Percentiles rank a stretch among this genome's conserved stretches.
phyloP scores from a whole-genome alignment of 73 alveolate genomes.

The Paramecium sexaurelia region DNA sequence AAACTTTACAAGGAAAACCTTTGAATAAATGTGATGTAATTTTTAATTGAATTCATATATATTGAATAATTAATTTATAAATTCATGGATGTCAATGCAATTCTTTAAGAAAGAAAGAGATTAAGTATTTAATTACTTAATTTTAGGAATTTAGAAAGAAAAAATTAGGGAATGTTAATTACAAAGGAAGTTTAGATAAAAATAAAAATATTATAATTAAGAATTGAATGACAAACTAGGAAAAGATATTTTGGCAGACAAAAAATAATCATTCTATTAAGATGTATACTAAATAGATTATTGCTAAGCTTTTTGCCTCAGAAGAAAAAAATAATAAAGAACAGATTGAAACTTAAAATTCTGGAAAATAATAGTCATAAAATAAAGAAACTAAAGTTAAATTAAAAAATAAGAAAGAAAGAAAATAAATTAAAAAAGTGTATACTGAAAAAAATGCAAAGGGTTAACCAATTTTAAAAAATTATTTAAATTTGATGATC shows the following conservation, averaged over 20 bases:
- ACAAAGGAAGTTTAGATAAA: not conserved
- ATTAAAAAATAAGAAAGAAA: not conserved
- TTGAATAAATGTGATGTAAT: not conserved
- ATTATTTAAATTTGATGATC: not conserved
- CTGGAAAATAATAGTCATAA: not conserved
- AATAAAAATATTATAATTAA: not conserved
- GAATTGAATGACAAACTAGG: not conserved
- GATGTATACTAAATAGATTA: not conserved
- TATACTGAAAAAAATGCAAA: not conserved
- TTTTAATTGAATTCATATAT: not conserved
- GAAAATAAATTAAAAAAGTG: not conserved
- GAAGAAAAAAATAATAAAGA: not conserved
- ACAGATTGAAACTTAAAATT: not conserved
- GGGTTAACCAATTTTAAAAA: not conserved
- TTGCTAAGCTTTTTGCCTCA: not conserved
- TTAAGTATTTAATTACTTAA: not conserved
- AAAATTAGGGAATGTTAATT: not conserved
- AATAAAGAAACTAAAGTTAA: not conserved
- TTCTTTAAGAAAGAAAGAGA: slow-evolving; percentile 4
- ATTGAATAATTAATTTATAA: not conserved
- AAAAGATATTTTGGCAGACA: not conserved
- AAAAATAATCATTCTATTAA: not conserved
- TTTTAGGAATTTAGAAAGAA: not conserved
- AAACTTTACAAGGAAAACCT: not conserved
- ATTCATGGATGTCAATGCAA: not conserved